Base-by-base conservation (phyloP, 1,284 basidiomycete genomes). In the Fomitopsis betulina region DNA sequence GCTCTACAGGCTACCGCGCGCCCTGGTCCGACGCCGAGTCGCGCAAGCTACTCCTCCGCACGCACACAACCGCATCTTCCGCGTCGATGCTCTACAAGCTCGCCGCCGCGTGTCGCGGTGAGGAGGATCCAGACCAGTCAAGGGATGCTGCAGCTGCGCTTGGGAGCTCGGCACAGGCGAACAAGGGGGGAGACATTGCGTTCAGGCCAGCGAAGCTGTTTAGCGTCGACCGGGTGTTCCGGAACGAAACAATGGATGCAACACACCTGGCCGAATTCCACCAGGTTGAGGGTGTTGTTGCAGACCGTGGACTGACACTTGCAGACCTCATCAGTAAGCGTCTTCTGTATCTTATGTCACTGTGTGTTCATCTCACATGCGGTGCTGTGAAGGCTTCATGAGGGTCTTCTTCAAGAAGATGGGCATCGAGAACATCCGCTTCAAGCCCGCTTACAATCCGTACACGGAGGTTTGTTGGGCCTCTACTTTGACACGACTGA, bases 261-360 rank as follows among this genome's bases (percentile, higher is more conserved):
- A 99, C 97, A n/a, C 97, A 99, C 79, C 72, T 99, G 61, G 97
- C 97, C 19, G 97, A 99, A 76, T 99, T 99, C 81, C 96, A 99
- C 73, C 97, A 99, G 76, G 97, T 99, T 13, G 97, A 99, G 75
- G 97, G 97, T 59, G 96, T 99, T 50, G 95, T 99, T 15, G 97
- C 97, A 15, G 97, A 99, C 76, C 86, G 89, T 66, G 86, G 89
- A 61, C 79, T 99, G 61, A 99, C 96, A 2, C 79, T 99, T n/a
- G 97, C 95, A 17, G 95, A 99, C 73, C 79, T 99, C 60, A 98
- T 99, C 65, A 96, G 95, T 93, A 63, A 53, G 79, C 66, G 27
- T 38, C 37, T 30, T 1, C 27, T 30, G 8, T 2, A 30, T 30
- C 27, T 30, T 8, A 8, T 30, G 27, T 30, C 27, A 30, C 27